A percentile compares a stretch with the other conserved stretches of the same genome.
Evolutionary conservation across 768 basidiomycete species (phyloP).

Genomic region (Leccinum longicurvipes): DNA sequence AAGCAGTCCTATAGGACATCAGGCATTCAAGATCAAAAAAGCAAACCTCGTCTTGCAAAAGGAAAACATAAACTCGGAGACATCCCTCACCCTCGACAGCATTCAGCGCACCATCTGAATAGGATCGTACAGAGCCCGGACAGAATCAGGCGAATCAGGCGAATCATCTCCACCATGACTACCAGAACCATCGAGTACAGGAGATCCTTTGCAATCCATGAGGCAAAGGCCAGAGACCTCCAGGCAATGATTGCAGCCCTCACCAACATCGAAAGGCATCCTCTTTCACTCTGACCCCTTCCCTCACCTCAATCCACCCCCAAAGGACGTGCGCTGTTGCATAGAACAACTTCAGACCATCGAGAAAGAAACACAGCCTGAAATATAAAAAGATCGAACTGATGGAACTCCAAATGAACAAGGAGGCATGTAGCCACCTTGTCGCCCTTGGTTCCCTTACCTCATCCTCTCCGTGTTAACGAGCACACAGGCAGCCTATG

Average conservation of each 20-base stretch:
- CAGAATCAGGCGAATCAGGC: conserved; percentile 78
- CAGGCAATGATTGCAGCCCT: conserved; percentile 71
- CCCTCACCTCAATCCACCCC: not conserved
- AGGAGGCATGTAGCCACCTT: conserved; percentile 49
- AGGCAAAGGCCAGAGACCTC: conserved; percentile 74
- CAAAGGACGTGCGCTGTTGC: conserved; percentile 66
- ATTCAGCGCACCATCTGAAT: conserved; percentile 60
- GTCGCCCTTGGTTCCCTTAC: not conserved
- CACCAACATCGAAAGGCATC: conserved; percentile 70
- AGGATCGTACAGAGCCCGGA: conserved; percentile 93
- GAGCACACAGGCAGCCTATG: conserved; percentile 71
- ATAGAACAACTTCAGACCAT: conserved; percentile 75
- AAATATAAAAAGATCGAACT: conserved; percentile 74
- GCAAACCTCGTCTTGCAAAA: conserved; percentile 59
- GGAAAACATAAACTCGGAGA: conserved; percentile 63
- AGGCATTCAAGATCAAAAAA: conserved; percentile 71
- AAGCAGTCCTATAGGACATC: conserved; percentile 56
- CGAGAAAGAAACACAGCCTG: conserved; percentile 62
- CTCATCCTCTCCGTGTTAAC: conserved; percentile 40
- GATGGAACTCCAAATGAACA: conserved; percentile 61
- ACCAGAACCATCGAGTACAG: conserved; percentile 67
- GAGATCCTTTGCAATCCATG: conserved; percentile 56
- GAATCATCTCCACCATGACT: conserved; percentile 77
- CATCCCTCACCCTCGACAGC: conserved; percentile 53
- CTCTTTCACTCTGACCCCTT: not conserved